A percentile compares a stretch with the other conserved stretches of the same genome.
Evolutionary conservation across 306 rosid genomes (phyloP).

Genomic region (Urtica urens): DNA sequence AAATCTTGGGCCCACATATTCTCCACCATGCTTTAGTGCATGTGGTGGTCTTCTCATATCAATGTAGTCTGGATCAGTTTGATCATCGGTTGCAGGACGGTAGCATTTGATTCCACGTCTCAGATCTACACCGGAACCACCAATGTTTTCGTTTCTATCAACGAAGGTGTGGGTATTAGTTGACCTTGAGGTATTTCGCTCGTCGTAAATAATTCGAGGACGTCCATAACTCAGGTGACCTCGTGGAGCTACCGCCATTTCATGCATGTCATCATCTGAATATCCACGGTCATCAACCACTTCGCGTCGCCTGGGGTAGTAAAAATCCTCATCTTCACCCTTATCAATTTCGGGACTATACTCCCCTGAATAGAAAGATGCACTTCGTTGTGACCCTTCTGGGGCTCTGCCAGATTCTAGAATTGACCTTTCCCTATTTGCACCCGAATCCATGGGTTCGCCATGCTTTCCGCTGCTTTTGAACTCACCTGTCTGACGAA

Average conservation of each 20-base stretch:
- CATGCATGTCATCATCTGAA: constrained; percentile 40
- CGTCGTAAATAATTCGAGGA: constrained; percentile 34
- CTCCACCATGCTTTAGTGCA: constrained; percentile 34
- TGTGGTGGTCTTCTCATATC: constrained; percentile 41
- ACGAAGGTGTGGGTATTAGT: constrained; percentile 23
- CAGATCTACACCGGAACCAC: constrained; percentile 28
- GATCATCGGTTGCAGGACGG: constrained; percentile 28
- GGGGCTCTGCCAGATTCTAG: constrained; percentile 35
- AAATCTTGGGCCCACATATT: constrained; percentile 31
- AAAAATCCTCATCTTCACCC: constrained; percentile 31
- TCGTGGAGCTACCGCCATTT: constrained; percentile 43
- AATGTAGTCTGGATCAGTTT: constrained; percentile 32
- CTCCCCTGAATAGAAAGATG: constrained; percentile 16
- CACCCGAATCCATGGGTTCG: constrained; percentile 32
- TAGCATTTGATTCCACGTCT: constrained; percentile 29
- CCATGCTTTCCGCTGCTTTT: constrained; percentile 31
- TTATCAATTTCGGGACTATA: constrained; percentile 45
- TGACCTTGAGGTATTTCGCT: constrained; percentile 38
- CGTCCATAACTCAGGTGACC: constrained; percentile 37
- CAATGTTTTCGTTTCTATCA: constrained; percentile 34
- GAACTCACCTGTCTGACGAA: constrained; percentile 35
- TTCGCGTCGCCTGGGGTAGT: constrained; percentile 30
- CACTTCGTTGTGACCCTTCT: constrained; percentile 36
- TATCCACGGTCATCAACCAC: constrained; percentile 36
- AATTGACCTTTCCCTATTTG: constrained; percentile 39